Percentiles rank a stretch among this genome's conserved stretches.
Evolutionary conservation across 1,284 basidiomycete species (phyloP).

Genomic region (Ganoderma sinense): DNA sequence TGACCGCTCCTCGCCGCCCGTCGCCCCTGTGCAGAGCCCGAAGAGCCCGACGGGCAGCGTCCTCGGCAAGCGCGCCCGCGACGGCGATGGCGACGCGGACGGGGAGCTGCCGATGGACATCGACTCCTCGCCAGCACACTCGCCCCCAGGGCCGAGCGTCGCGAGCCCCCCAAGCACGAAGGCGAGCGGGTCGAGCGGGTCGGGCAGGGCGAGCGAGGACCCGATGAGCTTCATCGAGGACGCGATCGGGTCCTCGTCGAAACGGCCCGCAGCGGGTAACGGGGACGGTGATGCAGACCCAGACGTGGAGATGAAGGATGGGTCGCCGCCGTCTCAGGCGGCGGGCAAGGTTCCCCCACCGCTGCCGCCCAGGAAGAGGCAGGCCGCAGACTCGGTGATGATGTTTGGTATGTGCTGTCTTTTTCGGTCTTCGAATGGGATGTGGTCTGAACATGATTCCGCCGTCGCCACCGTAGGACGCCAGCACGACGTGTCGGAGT

Average conservation of each 20-base stretch:
- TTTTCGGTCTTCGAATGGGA: too few relatives aligned
- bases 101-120: conserved; percentile 49
- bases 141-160: conserved; percentile 15
- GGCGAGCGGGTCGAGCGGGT: conserved; percentile 5
- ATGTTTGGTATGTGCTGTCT: conserved; percentile 76
- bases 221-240: conserved; percentile 41
- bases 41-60: conserved; percentile 54
- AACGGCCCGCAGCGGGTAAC: conserved; percentile 33
- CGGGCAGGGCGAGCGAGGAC: conserved; percentile 28
- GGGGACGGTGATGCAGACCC: conserved; percentile 28
- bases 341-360: conserved; percentile 55
- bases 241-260: conserved; percentile 54
- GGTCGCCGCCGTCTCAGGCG: conserved; percentile 15
- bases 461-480: conserved; percentile 61
- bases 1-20: conserved; percentile 37
- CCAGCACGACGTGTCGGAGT: conserved; percentile 98
- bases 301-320: conserved; percentile 56
- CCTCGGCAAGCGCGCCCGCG: conserved; percentile 74
- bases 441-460: neutral
- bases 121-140: conserved; percentile 32
- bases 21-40: conserved; percentile 28
- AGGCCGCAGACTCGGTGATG: conserved; percentile 78
- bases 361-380: conserved; percentile 67
- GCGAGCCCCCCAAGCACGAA: neutral
- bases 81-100: conserved; percentile 38